Evolutionary conservation across 306 rosid species (phyloP).

Genomic region (Medicago truncatula): MtrunA17r5.0-ANR NC_053049.1:6586001-6586500

Average conservation of each 20-base stretch:
- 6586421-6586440: slow-evolving; percentile 60
- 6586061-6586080: background rate
- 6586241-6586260: slow-evolving; percentile 19
- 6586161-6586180: slow-evolving; percentile 54
- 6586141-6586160: slow-evolving; percentile 52
- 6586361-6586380: slow-evolving; percentile 62
- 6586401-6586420: slow-evolving; percentile 63
- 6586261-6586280: slow-evolving; percentile 55
- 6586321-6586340: slow-evolving; percentile 40
- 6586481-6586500: slow-evolving; percentile 62
- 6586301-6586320: slow-evolving; percentile 49
- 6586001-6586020: background rate
- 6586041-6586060: background rate
- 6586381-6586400: slow-evolving; percentile 52
- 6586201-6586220: slow-evolving; percentile 26
- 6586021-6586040: slow-evolving; percentile 5
- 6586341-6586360: slow-evolving; percentile 41
- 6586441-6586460: slow-evolving; percentile 67
- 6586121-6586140: slow-evolving; percentile 51
- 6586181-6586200: slow-evolving; percentile 64
- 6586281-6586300: slow-evolving; percentile 57
- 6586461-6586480: slow-evolving; percentile 73
- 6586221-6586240: background rate
- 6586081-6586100: slow-evolving; percentile 10
- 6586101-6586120: slow-evolving; percentile 73